Conservation (phyloP, 139 green algal species). For the Deuterostichococcus epilithicus region DNA sequence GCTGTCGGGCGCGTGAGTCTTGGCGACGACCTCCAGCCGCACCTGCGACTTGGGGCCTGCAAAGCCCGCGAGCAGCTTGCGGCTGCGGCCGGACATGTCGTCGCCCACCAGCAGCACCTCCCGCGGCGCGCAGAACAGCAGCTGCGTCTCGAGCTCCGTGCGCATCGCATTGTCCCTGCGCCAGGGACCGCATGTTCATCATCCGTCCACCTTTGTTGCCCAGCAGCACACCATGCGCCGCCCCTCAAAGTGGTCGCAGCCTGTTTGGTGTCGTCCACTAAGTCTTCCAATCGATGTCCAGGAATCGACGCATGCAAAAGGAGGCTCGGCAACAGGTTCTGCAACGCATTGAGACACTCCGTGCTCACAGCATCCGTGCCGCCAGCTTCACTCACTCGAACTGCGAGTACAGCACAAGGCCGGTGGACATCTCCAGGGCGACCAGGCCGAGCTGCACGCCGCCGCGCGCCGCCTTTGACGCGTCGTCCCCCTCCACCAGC, state of each 20-base stretch:
- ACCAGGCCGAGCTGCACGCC: conserved; percentile 55
- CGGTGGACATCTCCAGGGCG: conserved; percentile 73
- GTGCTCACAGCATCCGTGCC: not conserved
- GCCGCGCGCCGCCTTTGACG: not conserved
- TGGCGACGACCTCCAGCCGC: conserved; percentile 21
- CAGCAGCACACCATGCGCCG: no score
- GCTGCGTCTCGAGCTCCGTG: conserved; percentile 54
- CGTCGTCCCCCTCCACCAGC: conserved; percentile 27
- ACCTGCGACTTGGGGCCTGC: not conserved
- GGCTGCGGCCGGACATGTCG: conserved; percentile 30
- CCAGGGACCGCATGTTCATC: not conserved
- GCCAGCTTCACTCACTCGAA: conserved; percentile 32
- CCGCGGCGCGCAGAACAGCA: conserved; percentile 57
- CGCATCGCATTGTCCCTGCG: conserved; percentile 42
- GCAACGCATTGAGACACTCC: no score
- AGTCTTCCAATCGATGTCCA: no score
- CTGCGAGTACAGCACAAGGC: conserved; percentile 55
- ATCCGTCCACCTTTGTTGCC: no score
- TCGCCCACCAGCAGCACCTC: conserved; percentile 63
- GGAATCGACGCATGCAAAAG: no score
- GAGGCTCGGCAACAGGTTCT: no score
- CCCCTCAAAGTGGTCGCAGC: no score
- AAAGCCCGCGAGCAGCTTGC: conserved; percentile 40
- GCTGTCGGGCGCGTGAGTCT: conserved; percentile 14
- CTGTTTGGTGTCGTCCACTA: no score